phyloP scores from a whole-genome alignment of 495 filamentous ascomycete genomes.

The Xylaria nigripes region DNA sequence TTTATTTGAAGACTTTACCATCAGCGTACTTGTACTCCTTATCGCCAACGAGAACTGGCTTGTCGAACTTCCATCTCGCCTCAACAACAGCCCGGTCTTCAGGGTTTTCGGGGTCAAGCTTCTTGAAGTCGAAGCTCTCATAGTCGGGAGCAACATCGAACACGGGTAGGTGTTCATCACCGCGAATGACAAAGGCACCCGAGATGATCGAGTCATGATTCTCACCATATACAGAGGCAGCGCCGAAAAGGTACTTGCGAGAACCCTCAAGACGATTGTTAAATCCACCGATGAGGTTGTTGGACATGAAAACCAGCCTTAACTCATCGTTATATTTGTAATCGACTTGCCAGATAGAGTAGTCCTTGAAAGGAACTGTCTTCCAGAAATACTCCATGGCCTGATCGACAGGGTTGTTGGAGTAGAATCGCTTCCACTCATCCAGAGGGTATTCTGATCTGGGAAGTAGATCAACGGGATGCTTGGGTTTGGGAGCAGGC shows the following conservation, averaged over 20 bases:
- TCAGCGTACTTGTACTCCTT: slow-evolving; percentile 65
- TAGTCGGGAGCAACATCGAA: slow-evolving; percentile 96
- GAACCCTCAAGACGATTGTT: slow-evolving; percentile 94
- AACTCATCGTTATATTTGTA: slow-evolving; percentile 99
- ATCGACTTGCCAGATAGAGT: slow-evolving; percentile 82
- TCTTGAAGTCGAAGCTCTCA: slow-evolving; percentile 92
- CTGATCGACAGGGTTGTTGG: slow-evolving; percentile 83
- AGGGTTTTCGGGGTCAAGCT: slow-evolving; percentile 79
- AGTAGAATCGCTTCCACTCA: slow-evolving; percentile 98
- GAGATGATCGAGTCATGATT: slow-evolving; percentile 80
- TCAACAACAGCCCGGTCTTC: slow-evolving; percentile 80
- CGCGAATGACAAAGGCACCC: slow-evolving; percentile 90
- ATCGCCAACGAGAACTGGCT: slow-evolving; percentile 64
- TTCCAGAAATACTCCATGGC: slow-evolving; percentile 99
- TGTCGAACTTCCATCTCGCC: slow-evolving; percentile 80
- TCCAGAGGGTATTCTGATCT: slow-evolving; percentile 76
- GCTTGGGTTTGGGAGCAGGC: slow-evolving; percentile 83
- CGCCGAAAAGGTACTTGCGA: slow-evolving; percentile 98
- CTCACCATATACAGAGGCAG: slow-evolving; percentile 76
- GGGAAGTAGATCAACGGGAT: slow-evolving; percentile 82
- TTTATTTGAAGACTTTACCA: slow-evolving; percentile 99
- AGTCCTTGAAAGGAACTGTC: slow-evolving; percentile 84
- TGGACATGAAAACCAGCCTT: slow-evolving; percentile 94
- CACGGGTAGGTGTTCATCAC: slow-evolving; percentile 74
- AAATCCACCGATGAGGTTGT: slow-evolving; percentile 96